Conservation (phyloP, 352 stramenopile species). For the Plasmopara viticola region DNA sequence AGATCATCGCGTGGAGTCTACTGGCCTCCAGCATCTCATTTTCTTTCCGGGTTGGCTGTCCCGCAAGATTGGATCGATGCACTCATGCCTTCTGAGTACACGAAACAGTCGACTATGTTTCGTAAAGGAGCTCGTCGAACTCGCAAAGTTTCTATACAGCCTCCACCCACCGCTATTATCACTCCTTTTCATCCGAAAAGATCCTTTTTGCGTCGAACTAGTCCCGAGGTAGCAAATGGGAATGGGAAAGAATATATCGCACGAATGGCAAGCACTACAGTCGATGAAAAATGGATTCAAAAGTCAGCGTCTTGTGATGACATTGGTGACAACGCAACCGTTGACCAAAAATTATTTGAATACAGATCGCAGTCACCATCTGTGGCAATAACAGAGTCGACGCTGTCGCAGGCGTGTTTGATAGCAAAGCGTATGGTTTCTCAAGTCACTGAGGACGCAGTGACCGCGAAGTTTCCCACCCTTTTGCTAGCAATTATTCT, state of each 20-base stretch:
- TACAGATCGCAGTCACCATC: slow-evolving; percentile 2
- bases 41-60: slow-evolving; percentile 35
- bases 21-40: slow-evolving; percentile 51
- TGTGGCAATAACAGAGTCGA: slow-evolving; percentile 13
- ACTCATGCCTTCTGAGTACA: slow-evolving; percentile 66
- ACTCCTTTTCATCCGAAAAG: not conserved
- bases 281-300: slow-evolving; percentile 3
- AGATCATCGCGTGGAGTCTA: slow-evolving; percentile 38
- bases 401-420: slow-evolving; percentile 22
- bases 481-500: slow-evolving; percentile 36
- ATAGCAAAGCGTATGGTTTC: slow-evolving; percentile 37
- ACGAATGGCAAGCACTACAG: slow-evolving; percentile 1
- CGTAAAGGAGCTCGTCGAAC: slow-evolving; percentile 3
- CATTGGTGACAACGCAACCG: not conserved
- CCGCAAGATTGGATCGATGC: slow-evolving; percentile 61
- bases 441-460: slow-evolving; percentile 32
- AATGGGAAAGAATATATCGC: too few relatives aligned
- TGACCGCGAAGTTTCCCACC: slow-evolving; percentile 28
- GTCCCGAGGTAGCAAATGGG: too few relatives aligned
- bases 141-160: not conserved
- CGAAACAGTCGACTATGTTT: slow-evolving; percentile 44
- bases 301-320: not conserved
- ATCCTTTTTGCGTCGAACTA: not conserved
- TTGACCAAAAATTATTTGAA: slow-evolving; percentile 7
- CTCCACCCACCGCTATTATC: not conserved